Percentiles rank a stretch among this genome's conserved stretches.
Evolutionary conservation across 2,329 filamentous ascomycete species (phyloP).

Genomic region (Alternaria sp.): DNA sequence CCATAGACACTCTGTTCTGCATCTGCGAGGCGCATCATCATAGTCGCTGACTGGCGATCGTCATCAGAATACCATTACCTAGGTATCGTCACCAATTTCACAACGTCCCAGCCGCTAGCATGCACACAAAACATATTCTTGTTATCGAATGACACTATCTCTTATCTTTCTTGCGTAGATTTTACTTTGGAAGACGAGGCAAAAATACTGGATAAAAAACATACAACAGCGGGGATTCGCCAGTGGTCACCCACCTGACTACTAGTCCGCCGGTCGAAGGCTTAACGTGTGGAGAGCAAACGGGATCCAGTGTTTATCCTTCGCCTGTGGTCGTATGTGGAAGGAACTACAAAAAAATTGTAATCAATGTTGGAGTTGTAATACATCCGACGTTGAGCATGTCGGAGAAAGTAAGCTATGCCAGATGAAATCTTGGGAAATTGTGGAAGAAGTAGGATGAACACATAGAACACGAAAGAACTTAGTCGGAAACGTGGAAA

Average conservation of each 20-base stretch:
- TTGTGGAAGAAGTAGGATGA: not conserved
- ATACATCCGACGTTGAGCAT: not conserved
- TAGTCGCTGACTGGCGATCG: not conserved
- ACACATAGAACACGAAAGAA: not conserved
- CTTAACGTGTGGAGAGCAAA: constrained; percentile 17
- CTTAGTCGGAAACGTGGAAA: not conserved
- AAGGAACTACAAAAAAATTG: not conserved
- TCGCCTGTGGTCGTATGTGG: constrained; percentile 16
- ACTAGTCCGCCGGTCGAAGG: constrained; percentile 8
- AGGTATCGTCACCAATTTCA: not conserved
- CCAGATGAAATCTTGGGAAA: not conserved
- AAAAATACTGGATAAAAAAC: not conserved
- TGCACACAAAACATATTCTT: not conserved
- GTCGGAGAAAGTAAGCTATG: not conserved
- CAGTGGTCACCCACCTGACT: not conserved
- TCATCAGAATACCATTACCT: not conserved
- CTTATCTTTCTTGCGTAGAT: not conserved
- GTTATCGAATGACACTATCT: no score
- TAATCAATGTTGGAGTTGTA: not conserved
- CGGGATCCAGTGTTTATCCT: constrained; percentile 12
- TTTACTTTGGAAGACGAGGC: not conserved
- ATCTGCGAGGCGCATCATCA: not conserved
- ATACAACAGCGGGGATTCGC: constrained; percentile 4
- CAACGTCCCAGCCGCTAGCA: not conserved
- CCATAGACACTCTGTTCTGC: not conserved